Evolutionary conservation across 257 asterid genomes (phyloP), one percentile per base, ranked within the genome.

Genomic region (Agastache rugosa): DNA sequence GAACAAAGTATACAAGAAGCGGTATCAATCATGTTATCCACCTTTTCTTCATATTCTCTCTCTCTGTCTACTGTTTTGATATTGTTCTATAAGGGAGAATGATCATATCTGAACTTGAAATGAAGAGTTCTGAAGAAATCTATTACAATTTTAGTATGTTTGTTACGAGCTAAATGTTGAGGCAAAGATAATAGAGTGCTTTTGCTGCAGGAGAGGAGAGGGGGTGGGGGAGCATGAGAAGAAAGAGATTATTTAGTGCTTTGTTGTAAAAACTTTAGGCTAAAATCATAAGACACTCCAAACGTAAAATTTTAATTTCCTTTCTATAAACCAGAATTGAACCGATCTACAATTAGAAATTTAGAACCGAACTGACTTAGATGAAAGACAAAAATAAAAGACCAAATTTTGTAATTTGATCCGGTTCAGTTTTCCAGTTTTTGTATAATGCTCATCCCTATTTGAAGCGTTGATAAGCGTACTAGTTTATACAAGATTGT

Each of bases 1-100:
- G 67, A 76, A 70, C 84, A 75, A 75, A 80, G 85, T 82, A 75
- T 82, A 56, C 78, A 78, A 59, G 87, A 82, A 84, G 94, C 94
- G 83, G 98, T 93, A 89, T 70, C 65, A 39, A 89, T 69, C 64
- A 37, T 71, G 67, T 35, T 72, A 9, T 72, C 19, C 77, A 23
- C 25, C 63, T 68, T 65, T 77, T 58, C 69, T 66, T 60, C 63
- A n/a, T 3, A 70, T 35, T 20, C 39, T 27, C 37, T 76, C 53
- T 41, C 11, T 42, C 17, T 12, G 14, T 31, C 11, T 54, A 15
- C 45, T 71, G 39, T 75, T 65, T 37, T 59, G 44, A 39, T 39
- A 9, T 39, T 2, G 3, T 8, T 9, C 11, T 10, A 9, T 35
- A 35, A 35, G 6, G 39, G 8, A 35, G 9, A 35, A 8, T 35